Evolutionary conservation across 805 yeast species (phyloP).

Genomic region (Nakazawaea ishiwadae): DNA sequence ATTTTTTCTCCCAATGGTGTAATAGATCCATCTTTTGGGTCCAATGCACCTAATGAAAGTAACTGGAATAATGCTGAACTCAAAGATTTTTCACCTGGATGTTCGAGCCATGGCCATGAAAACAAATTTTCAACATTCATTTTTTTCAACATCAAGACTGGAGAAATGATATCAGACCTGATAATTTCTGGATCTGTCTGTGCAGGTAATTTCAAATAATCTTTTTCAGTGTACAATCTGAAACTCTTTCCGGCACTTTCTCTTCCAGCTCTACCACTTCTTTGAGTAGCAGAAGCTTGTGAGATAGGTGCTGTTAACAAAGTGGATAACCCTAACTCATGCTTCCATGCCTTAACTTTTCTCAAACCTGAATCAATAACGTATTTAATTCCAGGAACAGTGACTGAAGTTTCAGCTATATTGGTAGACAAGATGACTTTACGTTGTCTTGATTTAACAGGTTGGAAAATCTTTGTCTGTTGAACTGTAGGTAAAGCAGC

Average conservation of each 20-base stretch:
- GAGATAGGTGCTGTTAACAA: conserved; percentile 89
- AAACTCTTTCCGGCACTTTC: conserved; percentile 88
- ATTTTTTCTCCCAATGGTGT: conserved; percentile 79
- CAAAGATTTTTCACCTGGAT: conserved; percentile 78
- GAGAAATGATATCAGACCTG: conserved; percentile 79
- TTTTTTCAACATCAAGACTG: conserved; percentile 77
- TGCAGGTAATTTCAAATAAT: conserved; percentile 55
- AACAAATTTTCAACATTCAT: conserved; percentile 80
- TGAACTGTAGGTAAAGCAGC: conserved; percentile 88
- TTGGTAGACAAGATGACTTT: conserved; percentile 91
- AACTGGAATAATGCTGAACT: conserved; percentile 73
- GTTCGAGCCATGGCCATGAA: conserved; percentile 89
- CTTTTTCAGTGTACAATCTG: conserved; percentile 73
- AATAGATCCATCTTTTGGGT: conserved; percentile 62
- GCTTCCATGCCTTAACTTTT: conserved; percentile 93
- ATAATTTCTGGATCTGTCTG: conserved; percentile 94
- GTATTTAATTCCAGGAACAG: conserved; percentile 90
- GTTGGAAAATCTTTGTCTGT: conserved; percentile 76
- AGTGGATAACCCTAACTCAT: conserved; percentile 88
- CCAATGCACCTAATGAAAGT: conserved; percentile 73
- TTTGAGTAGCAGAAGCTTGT: conserved; percentile 88
- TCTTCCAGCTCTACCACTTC: conserved; percentile 99
- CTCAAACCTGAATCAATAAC: conserved; percentile 91
- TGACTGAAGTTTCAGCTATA: conserved; percentile 96
- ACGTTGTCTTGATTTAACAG: conserved; percentile 60